phyloP scores from a whole-genome alignment of 108 stramenopile genomes.

The Nitzschia inconspicua region DNA sequence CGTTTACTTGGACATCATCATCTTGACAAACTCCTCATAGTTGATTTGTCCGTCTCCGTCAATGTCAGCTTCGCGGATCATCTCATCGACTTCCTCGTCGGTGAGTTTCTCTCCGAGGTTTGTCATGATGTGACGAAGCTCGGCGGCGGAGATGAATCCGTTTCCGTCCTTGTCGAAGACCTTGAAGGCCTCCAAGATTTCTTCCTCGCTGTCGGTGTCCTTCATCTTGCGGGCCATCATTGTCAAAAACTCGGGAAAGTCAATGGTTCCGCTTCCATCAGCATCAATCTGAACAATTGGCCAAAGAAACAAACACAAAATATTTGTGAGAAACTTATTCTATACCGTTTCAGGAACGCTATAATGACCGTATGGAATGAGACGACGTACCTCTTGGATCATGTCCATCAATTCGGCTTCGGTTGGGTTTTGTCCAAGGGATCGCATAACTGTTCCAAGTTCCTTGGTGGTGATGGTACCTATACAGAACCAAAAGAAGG shows the following conservation, averaged over 20 bases:
- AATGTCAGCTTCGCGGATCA: conserved; percentile 99
- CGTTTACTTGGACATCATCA: conserved; percentile 99
- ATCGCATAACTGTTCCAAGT: conserved; percentile 99
- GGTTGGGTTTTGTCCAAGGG: conserved; percentile 99
- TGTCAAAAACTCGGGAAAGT: conserved; percentile 99
- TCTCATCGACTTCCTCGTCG: conserved; percentile 99
- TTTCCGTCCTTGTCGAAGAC: conserved; percentile 99
- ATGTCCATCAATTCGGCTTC: conserved; percentile 99
- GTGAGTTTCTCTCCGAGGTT: conserved; percentile 99
- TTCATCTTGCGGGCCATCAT: conserved; percentile 99
- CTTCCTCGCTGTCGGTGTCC: conserved; percentile 99
- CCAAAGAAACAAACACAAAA: neutral
- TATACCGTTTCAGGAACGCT: neutral
- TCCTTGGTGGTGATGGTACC: conserved; percentile 99
- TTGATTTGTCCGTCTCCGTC: conserved; percentile 99
- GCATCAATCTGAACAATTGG: conserved; percentile 82
- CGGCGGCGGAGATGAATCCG: conserved; percentile 99
- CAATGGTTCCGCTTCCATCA: conserved; percentile 99
- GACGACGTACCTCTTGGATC: conserved; percentile 96
- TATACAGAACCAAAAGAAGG: conserved; percentile 3
- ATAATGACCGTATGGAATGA: neutral
- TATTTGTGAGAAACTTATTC: neutral
- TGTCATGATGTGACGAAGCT: conserved; percentile 99
- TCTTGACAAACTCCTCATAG: conserved; percentile 99
- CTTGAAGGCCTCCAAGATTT: conserved; percentile 99